Conservation (phyloP, 2,329 filamentous ascomycete species). For the Myriosclerotinia scirpicola region DNA sequence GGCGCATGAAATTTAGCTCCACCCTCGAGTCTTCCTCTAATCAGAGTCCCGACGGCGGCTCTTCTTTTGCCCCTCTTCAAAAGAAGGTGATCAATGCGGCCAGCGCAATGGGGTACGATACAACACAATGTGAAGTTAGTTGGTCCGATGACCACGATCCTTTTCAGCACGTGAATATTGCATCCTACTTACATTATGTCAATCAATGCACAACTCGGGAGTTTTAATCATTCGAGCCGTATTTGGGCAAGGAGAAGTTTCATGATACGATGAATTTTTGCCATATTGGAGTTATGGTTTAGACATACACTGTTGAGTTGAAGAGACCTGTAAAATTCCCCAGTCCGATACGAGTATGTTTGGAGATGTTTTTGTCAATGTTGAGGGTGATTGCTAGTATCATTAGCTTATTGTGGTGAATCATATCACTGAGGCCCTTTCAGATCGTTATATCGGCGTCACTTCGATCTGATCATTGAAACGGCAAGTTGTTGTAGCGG, state of each 20-base stretch:
- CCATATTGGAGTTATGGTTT: not conserved
- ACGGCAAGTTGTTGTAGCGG: constrained; percentile 16
- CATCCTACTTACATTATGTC: constrained; percentile 13
- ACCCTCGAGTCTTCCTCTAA: constrained; percentile 20
- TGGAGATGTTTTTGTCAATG: not conserved
- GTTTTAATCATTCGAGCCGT: constrained; percentile 9
- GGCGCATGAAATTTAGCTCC: constrained; percentile 12
- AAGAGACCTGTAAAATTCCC: constrained; percentile 14
- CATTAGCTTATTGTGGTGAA: constrained; percentile 13
- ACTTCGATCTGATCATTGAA: constrained; percentile 9
- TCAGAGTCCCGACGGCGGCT: constrained; percentile 20
- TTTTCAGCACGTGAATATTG: constrained; percentile 13
- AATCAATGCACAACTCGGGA: constrained; percentile 17
- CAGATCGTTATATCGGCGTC: constrained; percentile 15
- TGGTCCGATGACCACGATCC: constrained; percentile 22
- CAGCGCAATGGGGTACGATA: constrained; percentile 23
- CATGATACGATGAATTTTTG: constrained; percentile 7
- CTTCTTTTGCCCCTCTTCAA: constrained; percentile 18
- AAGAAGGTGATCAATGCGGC: constrained; percentile 7
- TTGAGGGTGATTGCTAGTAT: not conserved
- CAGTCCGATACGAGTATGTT: constrained; percentile 6
- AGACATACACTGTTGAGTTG: constrained; percentile 2
- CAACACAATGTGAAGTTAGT: constrained; percentile 17
- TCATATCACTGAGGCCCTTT: constrained; percentile 8
- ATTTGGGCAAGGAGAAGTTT: constrained; percentile 18